A percentile compares a stretch with the other conserved stretches of the same genome.
Evolutionary conservation across 108 stramenopile genomes (phyloP).

Genomic region (Tribonema minus): DNA sequence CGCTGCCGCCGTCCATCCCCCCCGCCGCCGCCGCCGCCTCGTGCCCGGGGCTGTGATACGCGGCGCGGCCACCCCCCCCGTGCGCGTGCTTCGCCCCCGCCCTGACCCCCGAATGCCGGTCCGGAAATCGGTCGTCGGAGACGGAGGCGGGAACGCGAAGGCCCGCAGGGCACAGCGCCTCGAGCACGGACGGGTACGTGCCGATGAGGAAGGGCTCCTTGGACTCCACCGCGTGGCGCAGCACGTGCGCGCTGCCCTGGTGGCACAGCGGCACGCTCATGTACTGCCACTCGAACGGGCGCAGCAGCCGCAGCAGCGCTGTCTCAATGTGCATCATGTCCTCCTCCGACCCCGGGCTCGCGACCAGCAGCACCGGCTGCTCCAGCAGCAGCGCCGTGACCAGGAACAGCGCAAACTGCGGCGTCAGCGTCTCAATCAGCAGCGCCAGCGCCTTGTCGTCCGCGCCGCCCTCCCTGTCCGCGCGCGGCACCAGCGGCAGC

Average conservation of each 20-base stretch:
- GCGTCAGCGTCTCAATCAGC: slow-evolving; percentile 14
- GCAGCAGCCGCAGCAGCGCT: slow-evolving; percentile 11
- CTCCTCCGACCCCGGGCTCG: slow-evolving; percentile 13
- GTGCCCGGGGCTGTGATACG: too few relatives aligned
- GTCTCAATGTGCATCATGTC: slow-evolving; percentile 17
- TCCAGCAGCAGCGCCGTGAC: slow-evolving; percentile 25
- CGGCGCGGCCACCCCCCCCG: too few relatives aligned
- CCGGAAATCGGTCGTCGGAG: too few relatives aligned
- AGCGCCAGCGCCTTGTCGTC: background rate
- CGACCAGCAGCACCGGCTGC: slow-evolving; percentile 28
- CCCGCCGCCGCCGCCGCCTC: too few relatives aligned
- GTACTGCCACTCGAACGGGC: slow-evolving; percentile 21
- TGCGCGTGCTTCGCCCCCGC: too few relatives aligned
- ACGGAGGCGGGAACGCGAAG: too few relatives aligned
- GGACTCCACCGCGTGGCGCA: slow-evolving; percentile 11
- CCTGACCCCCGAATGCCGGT: too few relatives aligned
- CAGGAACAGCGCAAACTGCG: slow-evolving; percentile 19
- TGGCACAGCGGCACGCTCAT: slow-evolving; percentile 3
- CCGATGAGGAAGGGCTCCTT: slow-evolving; percentile 32
- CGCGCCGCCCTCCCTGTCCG: background rate
- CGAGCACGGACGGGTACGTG: slow-evolving; percentile 18
- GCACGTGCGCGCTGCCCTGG: slow-evolving; percentile 8
- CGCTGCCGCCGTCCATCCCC: too few relatives aligned
- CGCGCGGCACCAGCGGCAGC: slow-evolving; percentile 7
- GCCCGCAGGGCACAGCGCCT: too few relatives aligned